A percentile compares a stretch with the other conserved stretches of the same genome.
These are phyloP conservation scores for Penicillium crystallinum DNA, from an alignment of 495 filamentous ascomycete species.

Conservation along the genomic window DNA sequence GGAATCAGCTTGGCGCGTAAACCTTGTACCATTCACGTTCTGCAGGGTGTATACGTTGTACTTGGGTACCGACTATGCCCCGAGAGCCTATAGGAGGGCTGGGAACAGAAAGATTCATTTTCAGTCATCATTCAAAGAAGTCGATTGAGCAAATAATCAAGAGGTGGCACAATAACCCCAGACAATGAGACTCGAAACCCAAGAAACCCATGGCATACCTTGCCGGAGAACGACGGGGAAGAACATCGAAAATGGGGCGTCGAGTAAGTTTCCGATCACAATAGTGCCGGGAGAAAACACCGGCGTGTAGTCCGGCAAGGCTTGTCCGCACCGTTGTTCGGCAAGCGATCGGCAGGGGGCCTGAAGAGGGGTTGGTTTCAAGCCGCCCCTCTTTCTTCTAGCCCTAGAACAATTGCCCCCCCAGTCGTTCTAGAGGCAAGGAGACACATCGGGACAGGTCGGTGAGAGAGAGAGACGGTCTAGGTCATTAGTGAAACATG, in stretches of 20 bases:
- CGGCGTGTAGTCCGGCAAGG: constrained; percentile 7
- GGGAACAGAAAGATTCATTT: not conserved
- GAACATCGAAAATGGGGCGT: not conserved
- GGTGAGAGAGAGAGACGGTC: not conserved
- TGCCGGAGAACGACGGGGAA: not conserved
- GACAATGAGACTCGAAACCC: not conserved
- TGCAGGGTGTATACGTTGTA: not conserved
- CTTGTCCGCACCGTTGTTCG: constrained; percentile 4
- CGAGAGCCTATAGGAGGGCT: not conserved
- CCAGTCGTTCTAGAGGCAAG: constrained; percentile 1
- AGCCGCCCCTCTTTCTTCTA: constrained; percentile 1
- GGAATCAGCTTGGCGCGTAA: not conserved
- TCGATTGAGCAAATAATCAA: not conserved
- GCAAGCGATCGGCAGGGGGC: constrained; percentile 2
- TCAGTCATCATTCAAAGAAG: not conserved
- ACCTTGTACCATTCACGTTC: not conserved
- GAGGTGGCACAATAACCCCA: not conserved
- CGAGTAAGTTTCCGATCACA: not conserved
- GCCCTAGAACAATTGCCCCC: not conserved
- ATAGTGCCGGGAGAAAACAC: not conserved
- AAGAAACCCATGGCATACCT: not conserved
- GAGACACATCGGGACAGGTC: not conserved
- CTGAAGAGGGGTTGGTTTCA: constrained; percentile 3
- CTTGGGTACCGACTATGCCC: not conserved
- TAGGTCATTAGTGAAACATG: constrained; percentile 1